Base-by-base conservation (phyloP, 192 early-diverging fungal genomes). In the Entomortierella beljakovae region DNA sequence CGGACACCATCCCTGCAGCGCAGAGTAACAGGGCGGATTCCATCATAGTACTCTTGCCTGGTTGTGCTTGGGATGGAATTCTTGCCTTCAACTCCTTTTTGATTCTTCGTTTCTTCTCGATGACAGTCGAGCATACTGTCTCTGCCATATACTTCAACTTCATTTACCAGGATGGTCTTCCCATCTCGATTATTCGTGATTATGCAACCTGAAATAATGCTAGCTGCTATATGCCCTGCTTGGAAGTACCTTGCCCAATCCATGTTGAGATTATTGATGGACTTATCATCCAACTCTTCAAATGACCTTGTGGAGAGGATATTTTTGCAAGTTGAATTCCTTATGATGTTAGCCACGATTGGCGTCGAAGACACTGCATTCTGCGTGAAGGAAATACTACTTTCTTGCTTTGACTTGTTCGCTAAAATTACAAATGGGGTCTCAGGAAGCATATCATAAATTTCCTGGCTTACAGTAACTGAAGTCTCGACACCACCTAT, bases 141-240 rank as follows among this genome's bases (percentile, higher is more conserved):
- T 37, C 56, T 57, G n/a, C 56, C 56, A 23, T 57, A 57, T 34
- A 57, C 9, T 26, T 57, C 56, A n/a, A 57, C 56, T 35, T 57
- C 56, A 33, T 57, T 57, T 3, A 57, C 16, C 6, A 57, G 56
- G 20, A 57, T 57, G 33, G 31, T 20, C 33, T 57, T 28, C 2
- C 31, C 56, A 22, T 33, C 37, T 34, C 22, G 32, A 57, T 35
- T 57, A 33, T 37, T 57, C 16, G 15, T 37, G 9, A 57, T 57
- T 20, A 57, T 33, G 31, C 31, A 33, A 35, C 56, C 56, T 34
- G 56, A 57, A 5, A 57, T 20, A 33, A 57, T 28, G 22, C 33
- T 28, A 33, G 56, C 56, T 57, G 56, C 33, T 34, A 57, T 20
- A 26, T 57, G 22, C 6, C 56, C 56, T 6, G 56, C 56, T 33